A percentile compares a stretch with the other conserved stretches of the same genome.
phyloP scores from a whole-genome alignment of 768 basidiomycete species.

The Pleurotus salmoneostramineus region DNA sequence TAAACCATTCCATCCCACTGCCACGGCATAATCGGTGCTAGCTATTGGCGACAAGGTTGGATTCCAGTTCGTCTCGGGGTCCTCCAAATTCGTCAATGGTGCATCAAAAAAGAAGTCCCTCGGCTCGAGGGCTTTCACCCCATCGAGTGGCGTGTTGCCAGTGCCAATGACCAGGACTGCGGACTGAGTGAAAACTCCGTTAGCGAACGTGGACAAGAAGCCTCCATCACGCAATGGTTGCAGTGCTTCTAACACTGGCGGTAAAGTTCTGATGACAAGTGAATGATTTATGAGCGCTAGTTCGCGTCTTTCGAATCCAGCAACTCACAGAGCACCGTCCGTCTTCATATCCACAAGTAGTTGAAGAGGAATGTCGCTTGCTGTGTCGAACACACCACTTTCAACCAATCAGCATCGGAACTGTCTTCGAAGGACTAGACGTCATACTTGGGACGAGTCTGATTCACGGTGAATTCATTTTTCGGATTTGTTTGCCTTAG shows the following conservation, averaged over 20 bases:
- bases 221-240: slow-evolving; percentile 39
- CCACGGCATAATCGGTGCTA: slow-evolving; percentile 40
- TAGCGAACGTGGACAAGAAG: slow-evolving; percentile 42
- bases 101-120: slow-evolving; percentile 52
- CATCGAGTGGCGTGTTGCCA: slow-evolving; percentile 47
- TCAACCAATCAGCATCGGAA: neutral
- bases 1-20: slow-evolving; percentile 46
- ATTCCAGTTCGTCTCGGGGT: slow-evolving; percentile 35
- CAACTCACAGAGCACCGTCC: slow-evolving; percentile 38
- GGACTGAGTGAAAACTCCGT: slow-evolving; percentile 31
- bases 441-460: slow-evolving; percentile 36
- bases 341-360: slow-evolving; percentile 52
- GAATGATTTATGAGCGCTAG: slow-evolving; percentile 2
- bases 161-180: slow-evolving; percentile 45
- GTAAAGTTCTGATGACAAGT: slow-evolving; percentile 30
- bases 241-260: slow-evolving; percentile 38
- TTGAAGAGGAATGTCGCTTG: slow-evolving; percentile 35
- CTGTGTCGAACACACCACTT: slow-evolving; percentile 50
- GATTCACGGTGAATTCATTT: slow-evolving; percentile 34
- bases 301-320: neutral
- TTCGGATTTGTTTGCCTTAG: slow-evolving; percentile 38
- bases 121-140: slow-evolving; percentile 37
- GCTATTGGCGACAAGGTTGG: slow-evolving; percentile 43
- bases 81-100: slow-evolving; percentile 35
- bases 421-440: neutral